Evolutionary conservation across 2,329 filamentous ascomycete species (phyloP).

Genomic region (Sclerotinia nivalis): DNA sequence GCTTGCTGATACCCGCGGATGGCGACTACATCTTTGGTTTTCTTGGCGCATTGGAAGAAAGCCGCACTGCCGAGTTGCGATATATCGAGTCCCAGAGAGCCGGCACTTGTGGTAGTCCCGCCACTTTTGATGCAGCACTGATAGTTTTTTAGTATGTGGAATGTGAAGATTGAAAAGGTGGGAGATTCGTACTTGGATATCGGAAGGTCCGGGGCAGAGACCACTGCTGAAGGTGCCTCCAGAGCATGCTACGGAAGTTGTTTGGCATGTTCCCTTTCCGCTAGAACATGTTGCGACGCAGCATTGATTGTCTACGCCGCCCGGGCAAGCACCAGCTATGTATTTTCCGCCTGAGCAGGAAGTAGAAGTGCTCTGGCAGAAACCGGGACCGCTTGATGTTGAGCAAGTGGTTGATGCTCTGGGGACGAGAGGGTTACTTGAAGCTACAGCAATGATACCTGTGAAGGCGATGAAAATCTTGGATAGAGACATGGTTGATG

Average conservation of each 20-base stretch:
- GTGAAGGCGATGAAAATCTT: neutral
- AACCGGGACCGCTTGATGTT: slow-evolving; percentile 25
- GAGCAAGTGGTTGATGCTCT: slow-evolving; percentile 27
- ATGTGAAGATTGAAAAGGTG: too few species aligned
- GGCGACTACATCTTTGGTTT: slow-evolving; percentile 26
- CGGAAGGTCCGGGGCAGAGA: slow-evolving; percentile 28
- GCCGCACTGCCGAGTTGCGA: slow-evolving; percentile 21
- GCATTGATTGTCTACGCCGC: slow-evolving; percentile 30
- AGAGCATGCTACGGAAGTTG: slow-evolving; percentile 25
- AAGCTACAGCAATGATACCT: slow-evolving; percentile 4
- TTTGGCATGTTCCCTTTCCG: slow-evolving; percentile 27
- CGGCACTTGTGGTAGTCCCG: slow-evolving; percentile 10
- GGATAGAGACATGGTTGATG: neutral
- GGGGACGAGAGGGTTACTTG: slow-evolving; percentile 10
- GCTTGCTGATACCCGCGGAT: slow-evolving; percentile 31
- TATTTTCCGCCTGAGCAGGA: slow-evolving; percentile 26
- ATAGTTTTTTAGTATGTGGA: neutral
- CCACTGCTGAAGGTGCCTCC: slow-evolving; percentile 27
- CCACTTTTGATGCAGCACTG: slow-evolving; percentile 30
- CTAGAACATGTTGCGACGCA: slow-evolving; percentile 29
- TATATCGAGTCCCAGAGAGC: slow-evolving; percentile 28
- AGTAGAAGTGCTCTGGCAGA: slow-evolving; percentile 27
- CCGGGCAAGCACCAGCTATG: slow-evolving; percentile 29
- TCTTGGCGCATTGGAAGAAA: slow-evolving; percentile 30
- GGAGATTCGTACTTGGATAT: slow-evolving; percentile 23